Percentiles rank a stretch among this genome's conserved stretches.
Evolutionary conservation across 192 early-diverging fungal genomes (phyloP).

Genomic region (Coemansia sp.): DNA sequence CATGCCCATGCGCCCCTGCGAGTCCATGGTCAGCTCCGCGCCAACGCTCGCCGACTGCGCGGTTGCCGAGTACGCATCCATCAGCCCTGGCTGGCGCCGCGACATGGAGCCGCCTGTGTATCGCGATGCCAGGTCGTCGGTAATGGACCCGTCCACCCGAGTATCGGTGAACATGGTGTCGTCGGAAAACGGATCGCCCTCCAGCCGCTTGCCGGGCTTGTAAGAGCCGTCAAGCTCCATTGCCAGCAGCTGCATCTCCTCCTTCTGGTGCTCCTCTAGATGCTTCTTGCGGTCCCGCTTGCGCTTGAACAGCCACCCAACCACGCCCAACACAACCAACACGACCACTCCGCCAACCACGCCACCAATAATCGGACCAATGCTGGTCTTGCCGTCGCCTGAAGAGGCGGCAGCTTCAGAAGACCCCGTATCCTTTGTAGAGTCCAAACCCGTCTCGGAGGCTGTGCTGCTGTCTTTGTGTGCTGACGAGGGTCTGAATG

Average conservation of each 20-base stretch:
- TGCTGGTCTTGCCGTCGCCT: conserved; percentile 5
- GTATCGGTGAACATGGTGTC: conserved; percentile 17
- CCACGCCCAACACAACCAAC: conserved; percentile 14
- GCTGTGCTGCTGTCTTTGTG: background rate
- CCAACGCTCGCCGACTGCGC: conserved; percentile 14
- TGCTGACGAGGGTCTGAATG: conserved; percentile 1
- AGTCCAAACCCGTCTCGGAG: background rate
- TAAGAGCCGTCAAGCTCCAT: conserved; percentile 43
- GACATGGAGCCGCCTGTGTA: conserved; percentile 35
- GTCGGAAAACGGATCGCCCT: conserved; percentile 13
- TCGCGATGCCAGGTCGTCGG: conserved; percentile 41
- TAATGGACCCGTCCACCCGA: conserved; percentile 15
- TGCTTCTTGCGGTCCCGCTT: conserved; percentile 32
- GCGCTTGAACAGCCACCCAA: conserved; percentile 30
- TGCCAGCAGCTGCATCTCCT: conserved; percentile 43
- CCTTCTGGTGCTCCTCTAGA: conserved; percentile 36
- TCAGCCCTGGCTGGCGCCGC: conserved; percentile 18
- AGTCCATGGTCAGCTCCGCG: conserved; percentile 42
- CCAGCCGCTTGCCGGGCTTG: conserved; percentile 19
- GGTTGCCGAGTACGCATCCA: conserved; percentile 8
- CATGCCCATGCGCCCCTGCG: conserved; percentile 37
- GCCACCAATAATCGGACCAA: conserved; percentile 32
- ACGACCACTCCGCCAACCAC: conserved; percentile 20
- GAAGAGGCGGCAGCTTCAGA: background rate
- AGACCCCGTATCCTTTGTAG: background rate